phyloP scores from a whole-genome alignment of 495 filamentous ascomycete genomes.

The Podospora pseudoanserina region DNA sequence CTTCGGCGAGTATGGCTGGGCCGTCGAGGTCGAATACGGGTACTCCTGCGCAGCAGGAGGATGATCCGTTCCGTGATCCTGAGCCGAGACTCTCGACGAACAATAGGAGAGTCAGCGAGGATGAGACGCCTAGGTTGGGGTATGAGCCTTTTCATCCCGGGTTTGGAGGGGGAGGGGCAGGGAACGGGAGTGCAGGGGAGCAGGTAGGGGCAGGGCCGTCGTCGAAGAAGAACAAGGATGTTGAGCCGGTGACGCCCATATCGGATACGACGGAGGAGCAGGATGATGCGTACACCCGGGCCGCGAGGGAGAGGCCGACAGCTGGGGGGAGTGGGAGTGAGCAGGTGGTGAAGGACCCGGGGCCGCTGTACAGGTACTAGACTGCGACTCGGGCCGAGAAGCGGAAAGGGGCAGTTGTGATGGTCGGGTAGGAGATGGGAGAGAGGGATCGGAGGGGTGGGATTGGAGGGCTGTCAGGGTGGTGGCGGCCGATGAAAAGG shows the following conservation, averaged over 20 bases:
- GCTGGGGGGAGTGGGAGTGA: not conserved
- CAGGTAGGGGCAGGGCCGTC: slow-evolving; percentile 10
- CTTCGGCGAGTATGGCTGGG: slow-evolving; percentile 21
- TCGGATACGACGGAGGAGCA: slow-evolving; percentile 21
- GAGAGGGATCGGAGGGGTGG: not conserved
- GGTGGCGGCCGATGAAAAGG: not conserved
- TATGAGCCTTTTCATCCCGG: slow-evolving; percentile 54
- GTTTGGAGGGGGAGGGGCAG: slow-evolving; percentile 28
- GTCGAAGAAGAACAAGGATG: not conserved
- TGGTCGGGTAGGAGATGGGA: not conserved
- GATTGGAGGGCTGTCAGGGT: not conserved
- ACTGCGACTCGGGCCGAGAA: not conserved
- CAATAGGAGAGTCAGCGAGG: slow-evolving; percentile 21
- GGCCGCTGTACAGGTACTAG: slow-evolving; percentile 40
- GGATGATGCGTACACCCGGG: slow-evolving; percentile 20
- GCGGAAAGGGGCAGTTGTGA: not conserved
- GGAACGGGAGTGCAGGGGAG: not conserved
- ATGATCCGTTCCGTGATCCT: slow-evolving; percentile 50
- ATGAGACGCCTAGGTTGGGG: slow-evolving; percentile 25
- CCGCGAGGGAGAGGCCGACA: slow-evolving; percentile 10
- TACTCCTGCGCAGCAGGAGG: slow-evolving; percentile 32
- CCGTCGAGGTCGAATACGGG: slow-evolving; percentile 38
- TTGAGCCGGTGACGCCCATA: slow-evolving; percentile 28
- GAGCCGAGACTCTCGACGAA: slow-evolving; percentile 26
- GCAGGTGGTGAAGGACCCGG: slow-evolving; percentile 24